Base-by-base conservation (phyloP, 306 rosid species). In the Neltuma alba region DNA sequence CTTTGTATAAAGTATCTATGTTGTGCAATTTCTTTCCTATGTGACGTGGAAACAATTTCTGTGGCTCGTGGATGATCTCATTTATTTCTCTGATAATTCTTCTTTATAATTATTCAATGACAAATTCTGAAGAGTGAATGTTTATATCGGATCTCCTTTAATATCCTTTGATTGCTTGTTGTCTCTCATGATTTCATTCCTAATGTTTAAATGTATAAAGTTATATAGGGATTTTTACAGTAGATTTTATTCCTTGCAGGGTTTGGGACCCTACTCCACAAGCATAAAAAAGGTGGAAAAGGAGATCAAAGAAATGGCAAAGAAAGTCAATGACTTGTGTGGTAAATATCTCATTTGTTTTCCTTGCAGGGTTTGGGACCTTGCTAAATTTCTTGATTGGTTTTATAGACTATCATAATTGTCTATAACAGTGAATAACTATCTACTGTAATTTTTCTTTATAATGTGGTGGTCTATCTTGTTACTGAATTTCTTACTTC, bases 291-390 rank as follows among this genome's bases (percentile, higher is more conserved):
- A 90, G 52, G 91, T 74, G 4, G 97, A 92, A 83, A 92, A 90
- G 73, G 97, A 92, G 82, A 87, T 92, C 44, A 92, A 92, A 82
- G 97, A 88, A 12, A 85, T 86, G 96, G 97, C 92, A 20, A 92
- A 92, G 89, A 89, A 87, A 79, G 91, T 92, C 83, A 92, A 92
- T 30, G 97, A 92, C 76, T 85, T 92, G 55, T 83, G 92, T 55
- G 97, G 97, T 92, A 81, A 33, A 69, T 76, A 40, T 82, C 31
- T 23, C n/a, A 44, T 64, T 77, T 33, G 25, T 75, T 78, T 61
- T 61, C 47, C 48, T 0, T 85, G 83, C 88, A 89, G 97, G 97
- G 97, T 11, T 87, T 91, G 54, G 97, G 97, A 36, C 94, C 97
- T 38, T 91, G 89, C 60, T 89, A 12, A n/a, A 5, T 67, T 68